Base-by-base conservation (phyloP, 2,329 filamentous ascomycete genomes). In the Xylaria sp. region DNA sequence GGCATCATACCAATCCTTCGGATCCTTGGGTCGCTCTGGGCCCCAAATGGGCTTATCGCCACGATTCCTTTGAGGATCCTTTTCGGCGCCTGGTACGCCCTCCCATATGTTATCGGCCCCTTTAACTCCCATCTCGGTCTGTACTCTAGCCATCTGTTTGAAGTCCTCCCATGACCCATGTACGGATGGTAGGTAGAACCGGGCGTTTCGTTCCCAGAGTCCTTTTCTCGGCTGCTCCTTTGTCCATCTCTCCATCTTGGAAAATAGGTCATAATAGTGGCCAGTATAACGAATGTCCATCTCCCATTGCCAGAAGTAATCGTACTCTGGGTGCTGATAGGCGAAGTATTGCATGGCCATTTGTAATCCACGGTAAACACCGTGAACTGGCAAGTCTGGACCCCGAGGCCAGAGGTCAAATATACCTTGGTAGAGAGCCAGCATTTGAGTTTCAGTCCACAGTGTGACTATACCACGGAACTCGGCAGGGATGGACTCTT, bases 301-400 rank as follows among this genome's bases (percentile, higher is more conserved):
- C 79, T 97, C 94, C 93, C 94, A 97, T 73, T 97, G 93, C 94
- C 94, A 97, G 80, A 94, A 93, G 81, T 90, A 93, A 56, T 97
- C 93, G 76, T 94, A 97, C 78, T 97, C 94, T 0, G 93, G 92
- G 79, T 97, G 94, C 75, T 89, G 87, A 76, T 94, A 90, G 5
- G 94, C 93, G 78, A 98, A 98, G 79, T 95, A 92, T 77, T 98
- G 94, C 83, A 98, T 90, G 0, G 94, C 93, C 93, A 98, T 97
- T 75, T 94, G 93, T 9, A 96, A 88, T 63, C 93, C 94, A 61
- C 96, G 92, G 81, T 98, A 98, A 8, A 97, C 93, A 19, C 94
- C 94, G 78, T 98, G 94, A 0, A 97, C 89, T 1, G 93, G 92
- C 64, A 97, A 85, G 59, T 92, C 85, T 0, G 86, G 86, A 0